These are phyloP conservation scores for Phytophthora europaea DNA, from an alignment of 352 stramenopile genomes.

Conservation along the genomic window DNA sequence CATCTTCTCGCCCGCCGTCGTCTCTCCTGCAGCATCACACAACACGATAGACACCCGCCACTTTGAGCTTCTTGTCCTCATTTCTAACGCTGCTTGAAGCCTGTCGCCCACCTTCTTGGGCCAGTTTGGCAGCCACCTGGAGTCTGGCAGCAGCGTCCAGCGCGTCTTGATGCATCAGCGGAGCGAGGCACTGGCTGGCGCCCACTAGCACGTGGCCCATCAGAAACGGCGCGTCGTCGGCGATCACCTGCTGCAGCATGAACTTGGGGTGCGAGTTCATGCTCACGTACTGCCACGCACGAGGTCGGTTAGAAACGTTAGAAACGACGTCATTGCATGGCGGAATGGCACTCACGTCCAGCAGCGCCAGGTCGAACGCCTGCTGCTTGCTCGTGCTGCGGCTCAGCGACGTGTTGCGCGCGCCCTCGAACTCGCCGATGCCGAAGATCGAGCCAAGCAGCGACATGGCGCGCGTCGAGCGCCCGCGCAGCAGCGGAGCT, in stretches of 20 bases:
- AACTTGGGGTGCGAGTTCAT: constrained; percentile 87
- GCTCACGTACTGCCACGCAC: constrained; percentile 62
- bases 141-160: constrained; percentile 58
- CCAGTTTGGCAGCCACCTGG: constrained; percentile 43
- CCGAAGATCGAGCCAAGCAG: constrained; percentile 82
- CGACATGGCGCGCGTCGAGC: constrained; percentile 59
- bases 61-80: constrained; percentile 10
- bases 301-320: constrained; percentile 31
- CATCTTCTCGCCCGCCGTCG: constrained; percentile 64
- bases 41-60: not conserved
- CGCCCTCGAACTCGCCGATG: constrained; percentile 84
- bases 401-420: constrained; percentile 65
- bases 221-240: constrained; percentile 69
- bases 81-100: constrained; percentile 5
- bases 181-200: constrained; percentile 73
- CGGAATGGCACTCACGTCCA: constrained; percentile 51
- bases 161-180: constrained; percentile 73
- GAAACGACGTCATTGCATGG: not conserved
- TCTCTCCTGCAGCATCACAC: constrained; percentile 26
- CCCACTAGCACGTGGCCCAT: constrained; percentile 89
- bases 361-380: constrained; percentile 74
- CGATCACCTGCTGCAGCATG: constrained; percentile 75
- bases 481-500: constrained; percentile 11
- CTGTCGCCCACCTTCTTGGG: constrained; percentile 40
- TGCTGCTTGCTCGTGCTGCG: constrained; percentile 73